These are phyloP conservation scores for Aspergillus tamarii DNA, from an alignment of 2,329 filamentous ascomycete genomes.

Conservation along the genomic window DNA sequence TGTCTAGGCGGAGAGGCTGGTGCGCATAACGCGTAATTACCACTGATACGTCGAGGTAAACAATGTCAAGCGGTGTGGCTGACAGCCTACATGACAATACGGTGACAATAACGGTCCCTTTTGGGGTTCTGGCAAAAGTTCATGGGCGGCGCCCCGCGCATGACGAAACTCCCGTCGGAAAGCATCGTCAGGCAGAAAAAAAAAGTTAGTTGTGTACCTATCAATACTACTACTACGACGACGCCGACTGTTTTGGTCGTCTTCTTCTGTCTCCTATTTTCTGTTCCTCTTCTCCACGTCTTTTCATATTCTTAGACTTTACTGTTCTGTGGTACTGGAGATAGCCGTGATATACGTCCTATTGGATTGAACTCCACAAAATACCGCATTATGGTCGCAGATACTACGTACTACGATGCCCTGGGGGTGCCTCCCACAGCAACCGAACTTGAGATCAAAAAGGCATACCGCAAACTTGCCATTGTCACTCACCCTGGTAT, in stretches of 20 bases:
- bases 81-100: neutral
- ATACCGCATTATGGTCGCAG: constrained; percentile 72
- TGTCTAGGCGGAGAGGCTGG: constrained; percentile 1
- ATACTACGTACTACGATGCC: constrained; percentile 86
- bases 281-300: neutral
- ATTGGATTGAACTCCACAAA: constrained; percentile 1
- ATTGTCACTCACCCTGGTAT: constrained; percentile 88
- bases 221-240: neutral
- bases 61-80: neutral
- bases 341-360: constrained; percentile 6
- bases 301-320: neutral
- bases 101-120: neutral
- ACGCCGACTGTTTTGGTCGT: neutral
- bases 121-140: neutral
- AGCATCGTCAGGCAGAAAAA: constrained; percentile 29
- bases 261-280: neutral
- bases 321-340: constrained; percentile 1
- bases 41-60: neutral
- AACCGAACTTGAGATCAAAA: constrained; percentile 92
- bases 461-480: constrained; percentile 91
- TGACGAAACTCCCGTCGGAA: constrained; percentile 26
- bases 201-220: constrained; percentile 14
- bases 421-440: constrained; percentile 83
- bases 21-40: constrained; percentile 9
- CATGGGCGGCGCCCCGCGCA: constrained; percentile 23